Base-by-base conservation (phyloP, 2,329 filamentous ascomycete species). In the Neofusicoccum laricinum region DNA sequence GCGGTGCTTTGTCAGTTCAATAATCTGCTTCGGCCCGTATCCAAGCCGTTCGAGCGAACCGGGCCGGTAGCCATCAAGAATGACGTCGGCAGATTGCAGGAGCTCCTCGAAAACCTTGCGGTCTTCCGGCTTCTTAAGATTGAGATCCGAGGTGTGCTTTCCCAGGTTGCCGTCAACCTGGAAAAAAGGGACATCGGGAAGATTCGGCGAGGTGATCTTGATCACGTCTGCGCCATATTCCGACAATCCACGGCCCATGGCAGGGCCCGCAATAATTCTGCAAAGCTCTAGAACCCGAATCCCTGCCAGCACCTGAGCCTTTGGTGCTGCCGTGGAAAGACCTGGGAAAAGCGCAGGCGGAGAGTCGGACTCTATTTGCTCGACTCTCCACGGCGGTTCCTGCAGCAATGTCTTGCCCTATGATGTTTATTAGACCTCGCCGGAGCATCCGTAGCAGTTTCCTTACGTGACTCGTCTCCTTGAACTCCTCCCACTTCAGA, bases 161-260 rank as follows among this genome's bases (percentile, higher is more conserved):
- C 89, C 89, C 71, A 88, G 86, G 71, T 91, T 91, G 12, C 88
- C 86, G 68, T 91, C 89, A 0, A 90, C 84, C 69, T 91, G 88
- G 75, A 90, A 90, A 75, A 89, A 89, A 0, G 88, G 87, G 1
- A 91, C 86, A 66, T 91, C 89, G 4, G 86, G 85, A n/a, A 92
- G 80, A 50, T 85, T 79, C 0, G 87, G 84, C 7, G 86, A 86
- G 2, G 89, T 92, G 50, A 92, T 81, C 69, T 91, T 90, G 68
- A 93, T 81, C 0, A 93, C 89, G 61, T 88, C 85, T 7, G 90
- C 90, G 2, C 90, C 90, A 71, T 92, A 89, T 67, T 91, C 90
- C n/a, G 88, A 89, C 0, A 93, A 82, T 1, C 87, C 87, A 34
- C 89, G 85, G 2, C 86, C 86, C 68, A 92, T 87, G 4, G 88